Evolutionary conservation across 768 basidiomycete species (phyloP), one percentile per base, ranked within the genome.

Genomic region (Chalciporus piperatus): DNA sequence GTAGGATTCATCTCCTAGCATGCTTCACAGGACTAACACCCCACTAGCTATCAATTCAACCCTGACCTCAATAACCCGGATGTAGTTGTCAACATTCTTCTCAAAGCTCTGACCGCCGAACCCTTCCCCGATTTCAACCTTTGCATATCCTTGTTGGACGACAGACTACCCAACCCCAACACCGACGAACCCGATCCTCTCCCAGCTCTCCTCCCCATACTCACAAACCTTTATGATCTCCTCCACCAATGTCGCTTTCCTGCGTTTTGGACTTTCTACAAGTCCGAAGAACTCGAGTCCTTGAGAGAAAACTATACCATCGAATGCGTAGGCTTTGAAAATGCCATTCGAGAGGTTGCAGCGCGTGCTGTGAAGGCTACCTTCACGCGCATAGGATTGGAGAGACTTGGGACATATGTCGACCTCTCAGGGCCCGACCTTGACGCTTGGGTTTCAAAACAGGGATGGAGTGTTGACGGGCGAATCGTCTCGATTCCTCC

Each of bases 81-180:
- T 65, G 89, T 95, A 19, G 89, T 94, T 59, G 79, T 95, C 69
- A 92, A 97, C 74, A 90, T 98, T 70, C 89, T 99, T 65, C 80
- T 95, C 68, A 95, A 95, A 76, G 80, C 93, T 23, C 79, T 97
- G 51, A 85, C 90, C 37, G 83, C 90, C 2, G 78, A 86, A 44
- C 92, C 93, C 30, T 79, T 87, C 41, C 90, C 95, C 50, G 96
- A 99, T 67, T 99, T 96, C 75, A 88, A 90, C 62, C 88, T 98
- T 57, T 95, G 90, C 62, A 82, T 96, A 59, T 90, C 95, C 43
- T 80, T 99, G n/a, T 76, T 95, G 35, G 89, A 92, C 53, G 92
- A 93, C 58, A 81, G 85, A 42, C 68, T 78, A 16, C 63, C 71
- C 45, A 81, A 70, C 52, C 52, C 76, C 39, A 77, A 76, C 58